Evolutionary conservation across 768 basidiomycete species (phyloP).

Genomic region (Mycena galericulata): DNA sequence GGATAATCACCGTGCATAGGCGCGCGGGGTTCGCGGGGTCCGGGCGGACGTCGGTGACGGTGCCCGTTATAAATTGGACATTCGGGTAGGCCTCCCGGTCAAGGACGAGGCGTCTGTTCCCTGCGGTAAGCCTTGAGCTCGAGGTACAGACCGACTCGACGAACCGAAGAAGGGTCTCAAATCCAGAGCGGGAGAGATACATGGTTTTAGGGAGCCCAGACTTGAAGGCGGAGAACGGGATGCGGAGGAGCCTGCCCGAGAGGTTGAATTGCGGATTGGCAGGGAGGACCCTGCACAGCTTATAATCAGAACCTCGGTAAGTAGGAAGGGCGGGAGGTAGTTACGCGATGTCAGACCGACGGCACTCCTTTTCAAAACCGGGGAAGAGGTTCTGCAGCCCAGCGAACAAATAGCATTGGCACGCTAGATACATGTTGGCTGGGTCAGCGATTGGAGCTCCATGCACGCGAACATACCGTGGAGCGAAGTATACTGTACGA

Average conservation of each 20-base stretch:
- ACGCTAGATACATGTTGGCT: background rate
- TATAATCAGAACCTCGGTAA: no score
- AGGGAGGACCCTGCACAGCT: background rate
- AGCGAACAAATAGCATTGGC: background rate
- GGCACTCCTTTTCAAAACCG: background rate
- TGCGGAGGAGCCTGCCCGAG: background rate
- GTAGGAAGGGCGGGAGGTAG: no score
- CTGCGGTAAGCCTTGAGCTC: background rate
- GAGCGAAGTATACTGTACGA: constrained; percentile 42
- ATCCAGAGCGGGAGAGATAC: background rate
- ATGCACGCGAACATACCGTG: constrained; percentile 25
- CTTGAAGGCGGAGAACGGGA: background rate
- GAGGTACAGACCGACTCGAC: background rate
- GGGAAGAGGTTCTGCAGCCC: background rate
- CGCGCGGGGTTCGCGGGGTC: constrained; percentile 27
- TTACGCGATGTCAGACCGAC: background rate
- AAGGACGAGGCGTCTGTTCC: constrained; percentile 1
- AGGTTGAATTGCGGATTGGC: background rate
- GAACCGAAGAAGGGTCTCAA: constrained; percentile 2
- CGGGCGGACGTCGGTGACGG: constrained; percentile 41
- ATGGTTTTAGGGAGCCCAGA: constrained; percentile 3
- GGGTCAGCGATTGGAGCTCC: no score
- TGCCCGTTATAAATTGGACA: constrained; percentile 36
- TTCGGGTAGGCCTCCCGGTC: background rate
- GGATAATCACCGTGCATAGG: constrained; percentile 32